Evolutionary conservation across 108 stramenopile genomes (phyloP).

Genomic region (Pelagomonas calceolata): DNA sequence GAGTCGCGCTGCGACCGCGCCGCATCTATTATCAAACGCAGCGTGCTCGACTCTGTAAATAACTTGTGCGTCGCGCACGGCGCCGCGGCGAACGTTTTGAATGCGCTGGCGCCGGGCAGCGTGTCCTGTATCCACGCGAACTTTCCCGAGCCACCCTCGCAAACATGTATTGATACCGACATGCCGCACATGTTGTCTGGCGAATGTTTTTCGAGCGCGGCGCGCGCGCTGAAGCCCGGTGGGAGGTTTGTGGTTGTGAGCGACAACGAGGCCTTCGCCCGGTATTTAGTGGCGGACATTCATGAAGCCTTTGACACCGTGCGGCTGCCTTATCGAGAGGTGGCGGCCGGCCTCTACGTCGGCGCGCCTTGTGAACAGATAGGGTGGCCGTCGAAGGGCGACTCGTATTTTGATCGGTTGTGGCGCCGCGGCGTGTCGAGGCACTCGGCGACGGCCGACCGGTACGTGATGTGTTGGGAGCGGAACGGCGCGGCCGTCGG

Average conservation of each 20-base stretch:
- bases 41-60: neutral
- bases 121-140: neutral
- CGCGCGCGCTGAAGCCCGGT: no score
- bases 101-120: neutral
- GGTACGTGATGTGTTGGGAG: neutral
- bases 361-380: no score
- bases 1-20: neutral
- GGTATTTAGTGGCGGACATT: neutral
- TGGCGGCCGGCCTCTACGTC: no score
- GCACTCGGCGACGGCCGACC: neutral
- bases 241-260: neutral
- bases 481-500: no score
- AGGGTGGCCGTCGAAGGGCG: neutral
- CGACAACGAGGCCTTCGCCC: neutral
- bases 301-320: no score
- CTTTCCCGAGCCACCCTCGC: neutral
- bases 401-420: neutral
- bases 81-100: neutral
- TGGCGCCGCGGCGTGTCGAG: neutral
- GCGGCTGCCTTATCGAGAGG: no score
- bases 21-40: neutral
- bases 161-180: neutral
- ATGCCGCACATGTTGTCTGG: neutral
- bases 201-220: no score
- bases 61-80: neutral